phyloP scores from a whole-genome alignment of 352 stramenopile genomes.

The Pilasporangium apinafurcum region DNA sequence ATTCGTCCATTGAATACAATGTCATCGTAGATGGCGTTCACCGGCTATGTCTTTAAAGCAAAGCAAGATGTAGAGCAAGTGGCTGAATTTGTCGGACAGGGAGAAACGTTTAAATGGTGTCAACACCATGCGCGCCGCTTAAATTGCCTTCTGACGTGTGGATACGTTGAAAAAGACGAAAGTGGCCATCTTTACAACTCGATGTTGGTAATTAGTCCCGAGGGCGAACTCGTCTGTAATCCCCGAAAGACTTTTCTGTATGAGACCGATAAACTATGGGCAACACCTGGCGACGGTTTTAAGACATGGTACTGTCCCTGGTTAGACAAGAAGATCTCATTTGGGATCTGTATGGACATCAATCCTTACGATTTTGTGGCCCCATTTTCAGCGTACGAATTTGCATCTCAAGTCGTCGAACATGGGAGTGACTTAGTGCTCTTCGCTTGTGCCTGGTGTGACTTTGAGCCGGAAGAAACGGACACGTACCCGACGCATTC shows the following conservation, averaged over 20 bases:
- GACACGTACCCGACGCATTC: conserved; percentile 41
- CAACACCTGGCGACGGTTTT: conserved; percentile 57
- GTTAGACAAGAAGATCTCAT: conserved; percentile 71
- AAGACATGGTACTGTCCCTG: conserved; percentile 65
- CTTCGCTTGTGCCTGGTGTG: conserved; percentile 81
- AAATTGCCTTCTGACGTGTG: conserved; percentile 59
- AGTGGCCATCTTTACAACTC: conserved; percentile 52
- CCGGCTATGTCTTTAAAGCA: conserved; percentile 70
- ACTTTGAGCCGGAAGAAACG: conserved; percentile 51
- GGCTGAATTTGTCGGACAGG: conserved; percentile 47
- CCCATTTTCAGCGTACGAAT: conserved; percentile 65
- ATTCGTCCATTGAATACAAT: too few species aligned
- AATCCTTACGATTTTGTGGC: conserved; percentile 79
- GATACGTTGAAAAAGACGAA: conserved; percentile 49
- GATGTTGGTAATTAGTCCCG: conserved; percentile 74
- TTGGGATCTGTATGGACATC: conserved; percentile 89
- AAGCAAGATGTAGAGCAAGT: conserved; percentile 47
- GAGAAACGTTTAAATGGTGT: conserved; percentile 64
- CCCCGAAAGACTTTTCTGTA: conserved; percentile 81
- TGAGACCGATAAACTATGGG: conserved; percentile 79
- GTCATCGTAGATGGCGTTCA: conserved; percentile 85
- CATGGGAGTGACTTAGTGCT: conserved; percentile 63
- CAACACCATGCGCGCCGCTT: conserved; percentile 52
- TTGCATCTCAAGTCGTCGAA: conserved; percentile 40
- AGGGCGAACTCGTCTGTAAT: conserved; percentile 62